A percentile compares a stretch with the other conserved stretches of the same genome.
These are phyloP conservation scores for Clarireedia hainanense DNA, from an alignment of 2,329 filamentous ascomycete species.

Conservation along the genomic window DNA sequence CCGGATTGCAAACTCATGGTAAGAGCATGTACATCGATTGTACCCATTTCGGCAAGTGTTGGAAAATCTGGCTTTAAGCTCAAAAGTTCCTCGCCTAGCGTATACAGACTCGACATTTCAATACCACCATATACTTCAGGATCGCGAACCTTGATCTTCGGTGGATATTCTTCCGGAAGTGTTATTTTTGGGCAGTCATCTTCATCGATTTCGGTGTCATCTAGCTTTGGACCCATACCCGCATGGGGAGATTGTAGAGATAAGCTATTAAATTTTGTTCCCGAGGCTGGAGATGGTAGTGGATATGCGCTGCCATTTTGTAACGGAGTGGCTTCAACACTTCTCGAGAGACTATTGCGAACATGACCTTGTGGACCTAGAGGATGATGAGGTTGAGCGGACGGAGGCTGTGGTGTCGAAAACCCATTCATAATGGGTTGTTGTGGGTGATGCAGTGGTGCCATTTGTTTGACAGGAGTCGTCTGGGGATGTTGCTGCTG, in stretches of 20 bases:
- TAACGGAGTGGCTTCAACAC: slow-evolving; percentile 35
- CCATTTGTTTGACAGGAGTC: slow-evolving; percentile 39
- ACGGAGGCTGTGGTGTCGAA: slow-evolving; percentile 38
- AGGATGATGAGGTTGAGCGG: slow-evolving; percentile 30
- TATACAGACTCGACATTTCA: slow-evolving; percentile 55
- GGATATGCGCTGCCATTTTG: slow-evolving; percentile 34
- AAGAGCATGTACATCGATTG: slow-evolving; percentile 83
- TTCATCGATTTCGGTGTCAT: slow-evolving; percentile 11
- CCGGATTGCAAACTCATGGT: slow-evolving; percentile 86
- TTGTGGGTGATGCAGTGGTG: slow-evolving; percentile 37
- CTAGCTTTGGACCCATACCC: slow-evolving; percentile 11
- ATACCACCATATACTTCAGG: slow-evolving; percentile 63
- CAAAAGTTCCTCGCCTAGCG: slow-evolving; percentile 52
- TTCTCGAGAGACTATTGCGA: slow-evolving; percentile 45
- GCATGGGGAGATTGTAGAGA: slow-evolving; percentile 23
- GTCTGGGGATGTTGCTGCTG: slow-evolving; percentile 36
- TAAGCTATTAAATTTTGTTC: slow-evolving; percentile 19
- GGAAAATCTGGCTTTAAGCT: slow-evolving; percentile 69
- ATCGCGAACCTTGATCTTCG: slow-evolving; percentile 45
- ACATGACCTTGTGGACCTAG: slow-evolving; percentile 37
- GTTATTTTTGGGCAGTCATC: slow-evolving; percentile 1
- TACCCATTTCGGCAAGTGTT: slow-evolving; percentile 66
- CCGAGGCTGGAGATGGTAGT: slow-evolving; percentile 39
- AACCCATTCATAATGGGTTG: slow-evolving; percentile 43
- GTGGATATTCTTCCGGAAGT: slow-evolving; percentile 38